Base-by-base conservation (phyloP, 2,329 filamentous ascomycete genomes). In the Paramyrothecium sp. region DNA sequence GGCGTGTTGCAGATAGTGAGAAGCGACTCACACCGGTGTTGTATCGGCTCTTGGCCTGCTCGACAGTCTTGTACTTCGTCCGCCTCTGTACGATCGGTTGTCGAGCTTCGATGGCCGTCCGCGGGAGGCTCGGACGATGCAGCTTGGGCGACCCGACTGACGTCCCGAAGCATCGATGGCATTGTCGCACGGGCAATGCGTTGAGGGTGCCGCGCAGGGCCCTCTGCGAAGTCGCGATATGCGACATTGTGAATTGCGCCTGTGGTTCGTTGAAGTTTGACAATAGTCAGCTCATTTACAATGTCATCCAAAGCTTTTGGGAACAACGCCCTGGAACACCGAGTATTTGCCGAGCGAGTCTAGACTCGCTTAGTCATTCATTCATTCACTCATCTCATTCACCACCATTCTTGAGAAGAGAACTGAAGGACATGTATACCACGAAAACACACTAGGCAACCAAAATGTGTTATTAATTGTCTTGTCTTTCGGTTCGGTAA, bases 1-100 rank as follows among this genome's bases (percentile, higher is more conserved):
- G 17, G 17, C 8, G 8, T 7, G 11, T 54, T 52, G 46, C 33
- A 58, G 26, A 54, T 11, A 23, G 17, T 21, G 26, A 34, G 41
- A 19, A 22, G 23, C 19, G 47, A 62, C 79, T 61, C 78, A 84
- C 81, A 56, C 84, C 84, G 54, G 81, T 81, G 60, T 79, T 77
- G 62, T 86, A 80, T 61, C 82, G 75, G 70, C 81, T 85, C 73
- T 81, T 83, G 51, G 81, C 81, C 73, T 86, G 78, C 65, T 86
- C 83, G 22, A 86, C 78, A 10, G 83, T 84, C 72, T 82, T 84
- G 65, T 67, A 74, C 59, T 76, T 76, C 21, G 71, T 73, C 56
- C 75, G 73, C 63, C 70, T 71, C 65, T 76, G 75, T 53, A 66
- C 65, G 34, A 73, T 67, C 3, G 70, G 67, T 60, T 72, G 71